These are phyloP conservation scores for Davidsoniella neocaledoniae DNA, from an alignment of 2,329 filamentous ascomycete species.

Conservation along the genomic window DNA sequence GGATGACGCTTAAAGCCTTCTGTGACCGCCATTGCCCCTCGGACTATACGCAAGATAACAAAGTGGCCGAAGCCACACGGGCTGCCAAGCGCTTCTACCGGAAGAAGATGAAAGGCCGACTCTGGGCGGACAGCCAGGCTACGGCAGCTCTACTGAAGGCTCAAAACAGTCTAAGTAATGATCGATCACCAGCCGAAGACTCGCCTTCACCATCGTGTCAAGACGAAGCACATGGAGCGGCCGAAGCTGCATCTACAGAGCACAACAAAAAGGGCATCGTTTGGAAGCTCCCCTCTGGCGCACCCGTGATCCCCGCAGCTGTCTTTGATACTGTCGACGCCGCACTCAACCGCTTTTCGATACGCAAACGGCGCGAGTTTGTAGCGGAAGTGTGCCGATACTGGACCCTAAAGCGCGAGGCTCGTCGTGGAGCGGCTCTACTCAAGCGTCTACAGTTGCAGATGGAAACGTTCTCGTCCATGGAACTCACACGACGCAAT, in stretches of 20 bases:
- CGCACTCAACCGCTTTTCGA: slow-evolving; percentile 63
- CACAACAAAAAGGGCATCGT: slow-evolving; percentile 10
- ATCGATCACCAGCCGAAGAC: neutral
- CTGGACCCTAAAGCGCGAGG: slow-evolving; percentile 93
- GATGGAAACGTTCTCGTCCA: slow-evolving; percentile 90
- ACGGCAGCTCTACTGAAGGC: slow-evolving; percentile 69
- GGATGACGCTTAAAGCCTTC: slow-evolving; percentile 76
- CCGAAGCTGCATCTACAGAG: too few species aligned
- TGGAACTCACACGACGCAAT: slow-evolving; percentile 89
- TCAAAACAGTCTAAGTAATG: slow-evolving; percentile 31
- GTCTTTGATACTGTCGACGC: slow-evolving; percentile 76
- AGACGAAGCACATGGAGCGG: too few species aligned
- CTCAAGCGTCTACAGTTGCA: slow-evolving; percentile 87
- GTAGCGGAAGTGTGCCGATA: slow-evolving; percentile 88
- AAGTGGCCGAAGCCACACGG: slow-evolving; percentile 61
- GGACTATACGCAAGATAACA: slow-evolving; percentile 77
- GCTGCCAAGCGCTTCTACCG: slow-evolving; percentile 83
- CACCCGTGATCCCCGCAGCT: slow-evolving; percentile 79
- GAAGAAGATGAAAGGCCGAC: slow-evolving; percentile 69
- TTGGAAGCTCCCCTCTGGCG: slow-evolving; percentile 89
- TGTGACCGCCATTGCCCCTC: slow-evolving; percentile 88
- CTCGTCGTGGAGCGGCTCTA: slow-evolving; percentile 74
- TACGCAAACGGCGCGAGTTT: slow-evolving; percentile 77
- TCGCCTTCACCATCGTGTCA: neutral
- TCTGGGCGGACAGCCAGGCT: slow-evolving; percentile 83